Evolutionary conservation across 441 rosid species (phyloP), one percentile per base, ranked within the genome.

Genomic region (Adansonia grandidieri): DNA sequence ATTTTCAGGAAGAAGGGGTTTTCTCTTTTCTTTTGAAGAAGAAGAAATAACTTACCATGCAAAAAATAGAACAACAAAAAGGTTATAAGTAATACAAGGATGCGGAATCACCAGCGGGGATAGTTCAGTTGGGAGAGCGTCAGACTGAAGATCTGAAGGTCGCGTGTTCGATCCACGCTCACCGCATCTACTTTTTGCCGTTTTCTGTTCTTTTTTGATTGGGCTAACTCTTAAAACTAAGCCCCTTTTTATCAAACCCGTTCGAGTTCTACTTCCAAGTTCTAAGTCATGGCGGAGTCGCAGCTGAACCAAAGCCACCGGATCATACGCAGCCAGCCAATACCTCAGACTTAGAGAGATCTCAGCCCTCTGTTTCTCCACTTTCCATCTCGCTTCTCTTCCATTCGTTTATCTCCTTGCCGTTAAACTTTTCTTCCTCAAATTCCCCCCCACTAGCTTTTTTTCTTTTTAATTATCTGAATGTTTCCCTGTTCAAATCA

Each of bases 51-150:
- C 37, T 32, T 1, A 32, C 37, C 2, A 32, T 2, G 37, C 37
- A 32, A 32, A 32, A 32, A 32, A 32, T 32, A 32, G 37, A 32
- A 32, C 37, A 32, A 32, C 0, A 32, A 1, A 2, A 32, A 32
- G 37, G 2, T 32, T 32, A 32, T 32, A 32, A 32, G 3, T 2
- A 32, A 32, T 2, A 32, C 37, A 32, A 32, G 37, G 37, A 32
- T 32, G 37, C 3, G 37, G 3, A 2, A 1, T 32, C n/a, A n/a
- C n/a, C 42, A 37, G 20, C 89, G 90, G 91, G 91, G 93, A 88
- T 89, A 90, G 97, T 91, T 88, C 93, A 89, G 91, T 88, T 89
- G 96, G 97, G 94, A 93, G 94, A 90, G 93, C 94, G 91, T 93
- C 91, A 90, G 91, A 86, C 91, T 88, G 91, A 90, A 90, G 94